Evolutionary conservation across 169 alveolate species (phyloP).

Genomic region (Plasmodium malariae): DNA sequence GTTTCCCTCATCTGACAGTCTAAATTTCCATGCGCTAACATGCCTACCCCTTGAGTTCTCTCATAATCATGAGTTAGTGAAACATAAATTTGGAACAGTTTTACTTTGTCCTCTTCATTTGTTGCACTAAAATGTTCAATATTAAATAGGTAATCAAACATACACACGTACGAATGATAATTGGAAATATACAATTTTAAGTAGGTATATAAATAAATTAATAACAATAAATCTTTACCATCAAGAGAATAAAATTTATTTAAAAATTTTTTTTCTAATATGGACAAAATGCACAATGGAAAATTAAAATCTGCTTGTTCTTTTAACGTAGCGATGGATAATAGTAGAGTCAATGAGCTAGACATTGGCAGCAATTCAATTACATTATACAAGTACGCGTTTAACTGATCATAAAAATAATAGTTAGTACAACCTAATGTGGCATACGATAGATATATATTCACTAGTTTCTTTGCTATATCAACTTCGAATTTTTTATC

Average conservation of each 20-base stretch:
- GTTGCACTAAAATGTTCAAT: constrained; percentile 6
- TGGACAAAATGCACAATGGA: constrained; percentile 63
- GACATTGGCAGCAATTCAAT: constrained; percentile 20
- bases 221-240: constrained; percentile 36
- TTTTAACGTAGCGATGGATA: constrained; percentile 34
- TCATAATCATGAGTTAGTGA: constrained; percentile 22
- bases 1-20: background rate
- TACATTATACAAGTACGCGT: constrained; percentile 31
- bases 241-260: constrained; percentile 48
- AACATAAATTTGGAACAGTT: constrained; percentile 52
- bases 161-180: constrained; percentile 10
- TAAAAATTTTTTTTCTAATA: constrained; percentile 44
- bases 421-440: constrained; percentile 39
- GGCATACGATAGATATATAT: constrained; percentile 48
- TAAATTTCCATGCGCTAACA: background rate
- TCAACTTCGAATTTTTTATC: background rate
- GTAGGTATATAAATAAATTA: constrained; percentile 53
- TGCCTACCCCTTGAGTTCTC: no score
- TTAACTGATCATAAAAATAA: constrained; percentile 60
- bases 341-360: constrained; percentile 36
- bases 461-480: constrained; percentile 46
- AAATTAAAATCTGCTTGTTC: constrained; percentile 45
- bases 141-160: constrained; percentile 44
- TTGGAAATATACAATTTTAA: constrained; percentile 46
- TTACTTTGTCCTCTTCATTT: constrained; percentile 25